These are phyloP conservation scores for Fusarium tanahbumbuense DNA, from an alignment of 2,329 filamentous ascomycete species.

Conservation along the genomic window DNA sequence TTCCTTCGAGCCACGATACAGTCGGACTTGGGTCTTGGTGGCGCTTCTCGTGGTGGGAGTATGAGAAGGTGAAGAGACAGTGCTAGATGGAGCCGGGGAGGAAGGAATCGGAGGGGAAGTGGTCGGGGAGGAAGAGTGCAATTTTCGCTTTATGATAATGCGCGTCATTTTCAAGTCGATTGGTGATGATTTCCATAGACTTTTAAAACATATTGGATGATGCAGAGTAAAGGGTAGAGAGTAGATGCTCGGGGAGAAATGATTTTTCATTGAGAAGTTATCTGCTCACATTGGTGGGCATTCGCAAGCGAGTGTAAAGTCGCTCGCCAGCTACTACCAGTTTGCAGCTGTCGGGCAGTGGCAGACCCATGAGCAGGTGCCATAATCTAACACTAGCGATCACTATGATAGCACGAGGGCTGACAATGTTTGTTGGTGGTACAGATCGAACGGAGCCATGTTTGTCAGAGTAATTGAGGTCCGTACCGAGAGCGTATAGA, in stretches of 20 bases:
- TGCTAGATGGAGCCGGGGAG: rapidly evolving
- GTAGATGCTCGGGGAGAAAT: neutral
- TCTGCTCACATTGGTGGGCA: neutral
- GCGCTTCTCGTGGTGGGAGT: neutral
- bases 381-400: neutral
- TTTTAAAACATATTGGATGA: neutral
- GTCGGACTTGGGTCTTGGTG: neutral
- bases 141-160: neutral
- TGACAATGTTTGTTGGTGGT: neutral
- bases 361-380: neutral
- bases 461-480: neutral
- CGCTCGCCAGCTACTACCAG: neutral
- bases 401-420: neutral
- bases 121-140: neutral
- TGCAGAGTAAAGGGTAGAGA: too few relatives aligned
- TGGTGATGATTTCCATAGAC: too few relatives aligned
- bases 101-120: neutral
- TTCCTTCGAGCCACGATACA: neutral
- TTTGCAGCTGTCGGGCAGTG: neutral
- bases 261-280: rapidly evolving
- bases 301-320: too few relatives aligned
- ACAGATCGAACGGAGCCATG: neutral
- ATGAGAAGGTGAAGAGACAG: neutral
- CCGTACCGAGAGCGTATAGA: rapidly evolving
- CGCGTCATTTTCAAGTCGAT: neutral